A percentile compares a stretch with the other conserved stretches of the same genome.
phyloP scores from a whole-genome alignment of 1,139 yeast genomes.

The Suhomyces maxii region DNA sequence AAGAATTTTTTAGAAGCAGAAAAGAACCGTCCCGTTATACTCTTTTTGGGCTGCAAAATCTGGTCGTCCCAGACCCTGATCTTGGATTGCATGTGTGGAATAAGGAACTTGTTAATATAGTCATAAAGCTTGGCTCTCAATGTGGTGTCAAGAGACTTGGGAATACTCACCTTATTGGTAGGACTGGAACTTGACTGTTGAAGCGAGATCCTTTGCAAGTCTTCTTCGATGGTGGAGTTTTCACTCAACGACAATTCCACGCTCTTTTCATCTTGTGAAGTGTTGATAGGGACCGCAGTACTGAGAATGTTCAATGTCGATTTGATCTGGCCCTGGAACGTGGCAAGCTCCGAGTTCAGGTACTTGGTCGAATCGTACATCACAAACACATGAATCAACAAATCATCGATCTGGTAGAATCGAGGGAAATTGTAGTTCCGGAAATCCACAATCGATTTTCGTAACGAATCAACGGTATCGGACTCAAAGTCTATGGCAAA shows the following conservation, averaged over 20 bases:
- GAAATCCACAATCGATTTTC: constrained; percentile 41
- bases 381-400: constrained; percentile 49
- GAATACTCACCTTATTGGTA: constrained; percentile 22
- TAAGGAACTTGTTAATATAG: constrained; percentile 54
- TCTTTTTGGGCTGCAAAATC: constrained; percentile 64
- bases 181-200: constrained; percentile 19
- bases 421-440: constrained; percentile 51
- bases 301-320: constrained; percentile 27
- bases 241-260: constrained; percentile 29
- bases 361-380: constrained; percentile 31
- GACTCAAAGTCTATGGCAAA: constrained; percentile 55
- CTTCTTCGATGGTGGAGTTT: constrained; percentile 56
- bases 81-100: constrained; percentile 79
- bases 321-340: constrained; percentile 34
- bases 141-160: constrained; percentile 38
- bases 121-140: constrained; percentile 51
- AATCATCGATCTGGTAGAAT: constrained; percentile 59
- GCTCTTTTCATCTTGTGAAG: constrained; percentile 9
- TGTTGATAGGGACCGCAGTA: constrained; percentile 29
- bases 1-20: constrained; percentile 64
- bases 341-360: constrained; percentile 16
- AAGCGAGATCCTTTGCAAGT: constrained; percentile 42
- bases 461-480: constrained; percentile 51
- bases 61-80: constrained; percentile 80
- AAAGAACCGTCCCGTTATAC: constrained; percentile 73